phyloP scores from a whole-genome alignment of 208 protist species.

The Pavlovales sp. region DNA sequence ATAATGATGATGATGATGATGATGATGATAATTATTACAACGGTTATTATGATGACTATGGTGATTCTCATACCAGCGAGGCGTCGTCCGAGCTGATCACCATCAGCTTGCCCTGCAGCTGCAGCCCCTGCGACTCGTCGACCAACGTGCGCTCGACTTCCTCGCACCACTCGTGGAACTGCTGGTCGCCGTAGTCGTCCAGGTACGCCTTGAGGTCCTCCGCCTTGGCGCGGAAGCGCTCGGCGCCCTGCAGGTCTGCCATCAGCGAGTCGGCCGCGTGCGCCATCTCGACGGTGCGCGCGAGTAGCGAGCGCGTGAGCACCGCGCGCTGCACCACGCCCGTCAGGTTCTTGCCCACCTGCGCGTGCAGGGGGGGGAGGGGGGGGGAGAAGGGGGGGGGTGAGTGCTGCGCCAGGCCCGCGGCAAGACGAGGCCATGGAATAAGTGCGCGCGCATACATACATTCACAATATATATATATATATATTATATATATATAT shows the following conservation, averaged over 20 bases:
- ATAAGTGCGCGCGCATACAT: too few species aligned
- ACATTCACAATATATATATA: too few species aligned
- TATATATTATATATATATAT: too few species aligned
- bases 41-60: too few species aligned
- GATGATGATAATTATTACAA: too few species aligned
- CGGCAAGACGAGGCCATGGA: too few species aligned
- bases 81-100: conserved; percentile 50
- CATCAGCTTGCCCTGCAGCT: conserved; percentile 56
- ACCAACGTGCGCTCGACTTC: conserved; percentile 33
- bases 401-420: too few species aligned
- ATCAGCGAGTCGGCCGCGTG: background rate
- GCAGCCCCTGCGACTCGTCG: conserved; percentile 40
- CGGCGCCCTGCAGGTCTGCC: conserved; percentile 22
- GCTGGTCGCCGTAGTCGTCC: conserved; percentile 33
- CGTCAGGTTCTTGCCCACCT: conserved; percentile 49
- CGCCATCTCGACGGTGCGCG: background rate
- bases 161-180: conserved; percentile 50
- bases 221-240: conserved; percentile 24
- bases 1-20: background rate
- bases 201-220: conserved; percentile 42
- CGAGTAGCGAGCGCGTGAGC: conserved; percentile 43
- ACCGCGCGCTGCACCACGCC: conserved; percentile 43
- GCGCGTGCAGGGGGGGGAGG: conserved; percentile 29
- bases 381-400: conserved; percentile 13
- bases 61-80: too few species aligned